Percentiles rank a stretch among this genome's conserved stretches.
These are phyloP conservation scores for Ganoderma lingzhi DNA, from an alignment of 1,284 basidiomycete genomes.

Conservation along the genomic window DNA sequence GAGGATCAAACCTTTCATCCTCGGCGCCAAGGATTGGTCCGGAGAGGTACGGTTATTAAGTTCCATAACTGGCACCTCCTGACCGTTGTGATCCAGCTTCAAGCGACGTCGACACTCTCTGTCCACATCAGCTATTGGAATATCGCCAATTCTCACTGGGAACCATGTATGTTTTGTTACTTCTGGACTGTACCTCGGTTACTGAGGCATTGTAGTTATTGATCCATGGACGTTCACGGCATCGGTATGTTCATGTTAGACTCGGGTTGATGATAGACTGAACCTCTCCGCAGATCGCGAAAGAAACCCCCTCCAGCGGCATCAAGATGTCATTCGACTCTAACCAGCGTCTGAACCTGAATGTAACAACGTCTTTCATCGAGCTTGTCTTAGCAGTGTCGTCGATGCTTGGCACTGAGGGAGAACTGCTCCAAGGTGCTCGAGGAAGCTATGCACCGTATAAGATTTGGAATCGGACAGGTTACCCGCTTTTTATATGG, in stretches of 20 bases:
- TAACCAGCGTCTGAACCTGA: slow-evolving; percentile 89
- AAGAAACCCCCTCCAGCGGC: slow-evolving; percentile 61
- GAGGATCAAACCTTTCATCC: slow-evolving; percentile 85
- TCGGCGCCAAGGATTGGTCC: slow-evolving; percentile 93
- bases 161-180: slow-evolving; percentile 72
- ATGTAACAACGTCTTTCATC: slow-evolving; percentile 91
- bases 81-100: slow-evolving; percentile 59
- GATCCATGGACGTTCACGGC: slow-evolving; percentile 96
- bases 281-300: slow-evolving; percentile 52
- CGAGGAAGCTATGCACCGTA: slow-evolving; percentile 95
- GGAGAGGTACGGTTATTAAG: slow-evolving; percentile 67
- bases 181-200: background rate
- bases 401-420: slow-evolving; percentile 79
- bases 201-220: slow-evolving; percentile 64
- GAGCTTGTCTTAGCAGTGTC: slow-evolving; percentile 85
- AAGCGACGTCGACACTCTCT: slow-evolving; percentile 82
- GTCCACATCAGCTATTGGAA: slow-evolving; percentile 97
- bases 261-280: background rate
- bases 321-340: slow-evolving; percentile 77
- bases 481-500: slow-evolving; percentile 85
- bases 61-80: background rate
- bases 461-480: slow-evolving; percentile 91
- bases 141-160: slow-evolving; percentile 97
- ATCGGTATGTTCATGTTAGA: slow-evolving; percentile 54
- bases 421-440: slow-evolving; percentile 77